Evolutionary conservation across 2,329 filamentous ascomycete species (phyloP), one percentile per base, ranked within the genome.

Genomic region (Fusarium miscanthi): DNA sequence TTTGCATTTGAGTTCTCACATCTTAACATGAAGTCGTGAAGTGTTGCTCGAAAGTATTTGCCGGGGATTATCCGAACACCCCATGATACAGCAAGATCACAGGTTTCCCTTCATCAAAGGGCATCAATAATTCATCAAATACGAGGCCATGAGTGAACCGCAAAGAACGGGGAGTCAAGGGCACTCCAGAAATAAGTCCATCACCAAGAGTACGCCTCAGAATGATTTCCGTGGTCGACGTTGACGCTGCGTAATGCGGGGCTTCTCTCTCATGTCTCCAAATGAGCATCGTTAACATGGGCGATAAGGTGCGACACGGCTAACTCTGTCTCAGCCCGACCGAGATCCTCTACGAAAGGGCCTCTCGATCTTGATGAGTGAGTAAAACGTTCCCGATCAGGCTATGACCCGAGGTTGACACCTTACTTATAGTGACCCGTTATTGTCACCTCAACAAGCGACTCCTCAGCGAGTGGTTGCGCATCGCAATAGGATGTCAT

Each of bases 361-460:
- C 94, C 94, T 8, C 85, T 97, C 25, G 94, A 96, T 77, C 84
- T 85, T 69, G 89, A 91, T 71, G 92, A 95, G 92, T 95, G 86
- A 82, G 90, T 81, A 27, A 11, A 49, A 10, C 16, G 2, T 19
- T 23, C 9, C 7, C 16, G n/a, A 2, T 49, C 2, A 23, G 4
- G 7, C 13, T 4, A 14, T 16, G 30, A 10, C 30, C 14, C 4
- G 46, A 23, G 46, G 16, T 23, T 70, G 61, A 70, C 56, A 11
- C 27, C 27, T 42, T 30, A 13, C 12, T 2, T 9, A 0, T 42
- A 78, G 76, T 78, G 78, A 77, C 49, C 79, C 77, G 43, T 59
- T 79, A 67, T 58, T 79, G 65, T 66, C 78, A 41, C 77, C 80
- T 61, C 75, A 76, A 25, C 76, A 80, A 62, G 74, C 78, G 73